Conservation (phyloP, 805 yeast genomes). For the Groenewaldozyma salmanticensis region DNA sequence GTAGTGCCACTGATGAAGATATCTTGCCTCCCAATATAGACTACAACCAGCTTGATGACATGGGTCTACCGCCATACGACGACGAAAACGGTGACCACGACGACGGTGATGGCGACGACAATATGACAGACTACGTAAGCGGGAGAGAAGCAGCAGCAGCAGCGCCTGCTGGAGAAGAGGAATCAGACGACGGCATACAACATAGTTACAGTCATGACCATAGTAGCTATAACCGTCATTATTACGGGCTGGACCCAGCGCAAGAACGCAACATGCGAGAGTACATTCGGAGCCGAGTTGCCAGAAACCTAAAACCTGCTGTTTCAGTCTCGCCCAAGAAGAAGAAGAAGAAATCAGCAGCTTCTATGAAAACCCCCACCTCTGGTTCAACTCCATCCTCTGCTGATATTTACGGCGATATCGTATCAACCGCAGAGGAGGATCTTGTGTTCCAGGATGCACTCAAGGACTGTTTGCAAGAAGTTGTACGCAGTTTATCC, state of each 20-base stretch:
- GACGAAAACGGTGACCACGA: background rate
- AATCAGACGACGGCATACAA: background rate
- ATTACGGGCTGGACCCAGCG: no score
- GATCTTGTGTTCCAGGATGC: no score
- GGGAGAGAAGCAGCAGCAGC: constrained; percentile 62
- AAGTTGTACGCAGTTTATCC: background rate
- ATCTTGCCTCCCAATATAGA: background rate
- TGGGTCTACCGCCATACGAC: background rate
- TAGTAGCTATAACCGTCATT: background rate
- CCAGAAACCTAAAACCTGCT: background rate
- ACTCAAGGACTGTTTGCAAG: no score
- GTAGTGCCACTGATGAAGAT: no score
- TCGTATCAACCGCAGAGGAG: background rate
- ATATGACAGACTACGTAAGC: background rate
- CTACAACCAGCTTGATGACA: background rate
- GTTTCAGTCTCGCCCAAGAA: background rate
- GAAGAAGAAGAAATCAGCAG: no score
- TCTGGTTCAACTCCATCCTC: no score
- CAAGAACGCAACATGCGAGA: no score
- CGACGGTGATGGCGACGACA: background rate
- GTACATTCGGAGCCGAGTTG: background rate
- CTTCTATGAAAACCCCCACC: no score
- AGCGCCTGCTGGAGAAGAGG: constrained; percentile 48
- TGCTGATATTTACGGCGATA: background rate
- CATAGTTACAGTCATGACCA: background rate